Percentiles rank a stretch among this genome's conserved stretches.
Evolutionary conservation across 2,329 filamentous ascomycete species (phyloP).

Genomic region (Fusarium irregulare): DNA sequence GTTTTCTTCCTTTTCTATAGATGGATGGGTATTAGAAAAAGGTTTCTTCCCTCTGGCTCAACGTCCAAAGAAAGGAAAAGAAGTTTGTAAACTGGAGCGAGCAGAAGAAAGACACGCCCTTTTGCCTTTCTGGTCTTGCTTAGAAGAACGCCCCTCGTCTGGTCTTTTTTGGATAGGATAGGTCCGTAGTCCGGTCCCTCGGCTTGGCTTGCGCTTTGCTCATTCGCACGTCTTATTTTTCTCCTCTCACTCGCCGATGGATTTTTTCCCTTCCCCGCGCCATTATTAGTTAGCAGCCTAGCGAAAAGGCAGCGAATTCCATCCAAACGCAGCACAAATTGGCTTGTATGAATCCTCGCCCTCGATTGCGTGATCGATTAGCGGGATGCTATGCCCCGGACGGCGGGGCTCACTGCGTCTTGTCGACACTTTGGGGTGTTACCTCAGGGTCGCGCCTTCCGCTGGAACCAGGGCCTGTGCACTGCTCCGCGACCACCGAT

Average conservation of each 20-base stretch:
- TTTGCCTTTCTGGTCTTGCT: conserved; percentile 14
- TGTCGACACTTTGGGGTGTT: conserved; percentile 32
- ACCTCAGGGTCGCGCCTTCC: conserved; percentile 39
- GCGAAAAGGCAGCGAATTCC: conserved; percentile 28
- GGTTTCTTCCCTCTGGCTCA: conserved; percentile 46
- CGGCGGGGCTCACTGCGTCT: conserved; percentile 41
- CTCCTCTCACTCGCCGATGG: conserved; percentile 35
- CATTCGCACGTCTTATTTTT: conserved; percentile 40
- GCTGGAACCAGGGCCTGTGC: conserved; percentile 28
- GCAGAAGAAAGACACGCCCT: conserved; percentile 29
- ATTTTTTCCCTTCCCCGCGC: conserved; percentile 47
- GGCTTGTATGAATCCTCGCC: conserved; percentile 47
- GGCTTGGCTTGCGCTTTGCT: conserved; percentile 35
- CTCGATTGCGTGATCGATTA: conserved; percentile 50
- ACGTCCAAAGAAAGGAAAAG: conserved; percentile 33
- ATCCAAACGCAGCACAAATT: conserved; percentile 34
- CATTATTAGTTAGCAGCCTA: conserved; percentile 24
- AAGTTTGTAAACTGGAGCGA: conserved; percentile 40
- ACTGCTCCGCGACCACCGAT: conserved; percentile 42
- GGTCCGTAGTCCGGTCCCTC: conserved; percentile 32
- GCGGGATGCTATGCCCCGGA: conserved; percentile 47
- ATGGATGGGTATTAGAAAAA: conserved; percentile 37
- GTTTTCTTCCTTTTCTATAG: conserved; percentile 38
- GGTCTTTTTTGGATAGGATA: conserved; percentile 1
- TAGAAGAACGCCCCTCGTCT: conserved; percentile 34